phyloP scores from a whole-genome alignment of 495 filamentous ascomycete genomes.

The Podospora pseudopauciseta region DNA sequence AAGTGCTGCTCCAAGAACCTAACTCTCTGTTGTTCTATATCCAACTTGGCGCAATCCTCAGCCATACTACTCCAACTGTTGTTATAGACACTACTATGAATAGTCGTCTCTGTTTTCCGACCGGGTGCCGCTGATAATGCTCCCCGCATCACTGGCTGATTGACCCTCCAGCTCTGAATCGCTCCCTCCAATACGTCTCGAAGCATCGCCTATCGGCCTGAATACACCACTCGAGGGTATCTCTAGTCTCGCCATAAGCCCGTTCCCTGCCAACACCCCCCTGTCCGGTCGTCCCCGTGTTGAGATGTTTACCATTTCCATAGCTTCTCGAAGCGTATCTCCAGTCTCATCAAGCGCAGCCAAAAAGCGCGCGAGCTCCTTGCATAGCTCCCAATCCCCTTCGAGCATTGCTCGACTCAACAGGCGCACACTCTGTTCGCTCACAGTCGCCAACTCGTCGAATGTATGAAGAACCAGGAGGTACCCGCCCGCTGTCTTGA shows the following conservation, averaged over 20 bases:
- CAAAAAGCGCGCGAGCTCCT: conserved; percentile 88
- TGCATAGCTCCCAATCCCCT: conserved; percentile 94
- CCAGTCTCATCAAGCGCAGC: conserved; percentile 88
- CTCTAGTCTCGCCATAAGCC: conserved; percentile 50
- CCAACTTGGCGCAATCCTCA: not conserved
- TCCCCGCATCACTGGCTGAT: conserved; percentile 32
- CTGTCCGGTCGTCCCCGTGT: conserved; percentile 34
- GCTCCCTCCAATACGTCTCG: conserved; percentile 21
- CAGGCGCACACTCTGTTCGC: conserved; percentile 77
- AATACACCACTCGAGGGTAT: conserved; percentile 40
- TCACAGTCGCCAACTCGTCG: conserved; percentile 73
- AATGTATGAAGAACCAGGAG: conserved; percentile 93
- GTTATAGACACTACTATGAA: not conserved
- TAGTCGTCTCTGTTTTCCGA: conserved; percentile 16
- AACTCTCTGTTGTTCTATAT: not conserved
- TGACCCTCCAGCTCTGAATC: conserved; percentile 31
- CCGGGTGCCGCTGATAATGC: conserved; percentile 19
- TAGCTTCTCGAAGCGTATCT: conserved; percentile 71
- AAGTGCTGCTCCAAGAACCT: not conserved
- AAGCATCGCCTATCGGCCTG: conserved; percentile 9
- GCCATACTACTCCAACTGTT: conserved; percentile 1
- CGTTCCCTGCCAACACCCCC: conserved; percentile 35
- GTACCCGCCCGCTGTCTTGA: conserved; percentile 96
- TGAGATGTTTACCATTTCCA: conserved; percentile 64
- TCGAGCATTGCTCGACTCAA: conserved; percentile 77